Evolutionary conservation across 2,329 filamentous ascomycete genomes (phyloP).

Genomic region (Kalmusia sp.): DNA sequence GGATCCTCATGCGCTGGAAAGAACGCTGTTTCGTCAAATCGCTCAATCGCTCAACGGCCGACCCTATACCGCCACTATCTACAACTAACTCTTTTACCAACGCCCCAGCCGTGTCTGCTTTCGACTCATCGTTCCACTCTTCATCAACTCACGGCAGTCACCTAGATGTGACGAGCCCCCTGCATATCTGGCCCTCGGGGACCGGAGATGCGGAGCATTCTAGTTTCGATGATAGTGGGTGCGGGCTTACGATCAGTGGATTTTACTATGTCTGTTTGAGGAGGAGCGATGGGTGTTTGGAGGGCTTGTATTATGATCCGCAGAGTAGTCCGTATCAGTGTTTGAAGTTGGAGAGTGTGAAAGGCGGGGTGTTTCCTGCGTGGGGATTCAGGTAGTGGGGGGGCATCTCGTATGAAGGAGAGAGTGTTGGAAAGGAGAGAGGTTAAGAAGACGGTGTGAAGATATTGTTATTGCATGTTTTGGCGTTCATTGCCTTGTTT

Average conservation of each 20-base stretch:
- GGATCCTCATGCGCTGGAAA: conserved; percentile 65
- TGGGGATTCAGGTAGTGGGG: conserved; percentile 51
- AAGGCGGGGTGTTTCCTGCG: conserved; percentile 43
- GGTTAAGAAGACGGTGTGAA: background rate
- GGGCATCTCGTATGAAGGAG: too few relatives aligned
- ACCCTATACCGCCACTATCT: conserved; percentile 22
- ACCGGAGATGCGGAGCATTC: conserved; percentile 27
- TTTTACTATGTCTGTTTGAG: conserved; percentile 62
- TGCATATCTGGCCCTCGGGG: conserved; percentile 1
- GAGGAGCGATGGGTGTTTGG: conserved; percentile 54
- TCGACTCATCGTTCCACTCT: conserved; percentile 2
- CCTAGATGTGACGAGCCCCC: background rate
- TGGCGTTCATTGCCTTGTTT: background rate
- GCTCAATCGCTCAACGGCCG: conserved; percentile 25
- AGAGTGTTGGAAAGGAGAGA: background rate
- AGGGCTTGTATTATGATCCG: conserved; percentile 64
- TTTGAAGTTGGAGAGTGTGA: conserved; percentile 51
- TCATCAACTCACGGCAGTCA: background rate
- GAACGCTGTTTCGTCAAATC: conserved; percentile 57
- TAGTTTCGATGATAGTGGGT: conserved; percentile 42
- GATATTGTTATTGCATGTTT: background rate
- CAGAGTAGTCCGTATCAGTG: conserved; percentile 61
- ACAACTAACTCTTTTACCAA: conserved; percentile 8
- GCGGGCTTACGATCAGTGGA: conserved; percentile 60
- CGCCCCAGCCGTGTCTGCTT: conserved; percentile 1